Conservation (phyloP, 257 asterid genomes). For the Nyctanthes arbortristis region DNA sequence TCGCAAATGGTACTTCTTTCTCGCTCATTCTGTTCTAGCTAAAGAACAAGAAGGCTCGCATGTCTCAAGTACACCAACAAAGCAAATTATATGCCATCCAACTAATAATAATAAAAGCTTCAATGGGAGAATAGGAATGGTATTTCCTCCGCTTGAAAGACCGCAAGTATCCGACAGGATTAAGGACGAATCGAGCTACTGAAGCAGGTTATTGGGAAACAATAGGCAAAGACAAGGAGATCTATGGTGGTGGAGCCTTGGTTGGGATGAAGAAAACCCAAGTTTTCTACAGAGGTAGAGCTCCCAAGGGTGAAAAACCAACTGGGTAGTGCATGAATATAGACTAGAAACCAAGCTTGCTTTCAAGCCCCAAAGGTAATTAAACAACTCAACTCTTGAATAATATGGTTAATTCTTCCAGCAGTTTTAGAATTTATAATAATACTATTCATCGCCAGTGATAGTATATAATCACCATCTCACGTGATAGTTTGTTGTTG, state of each 20-base stretch:
- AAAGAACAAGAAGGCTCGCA: too few relatives aligned
- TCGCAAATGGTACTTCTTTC: too few relatives aligned
- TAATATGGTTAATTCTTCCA: too few relatives aligned
- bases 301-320: conserved; percentile 90
- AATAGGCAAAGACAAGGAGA: conserved; percentile 83
- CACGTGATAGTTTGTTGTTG: too few relatives aligned
- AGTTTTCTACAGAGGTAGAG: conserved; percentile 77
- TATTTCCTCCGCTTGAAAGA: conserved; percentile 71
- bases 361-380: conserved; percentile 62
- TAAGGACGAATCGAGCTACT: conserved; percentile 73
- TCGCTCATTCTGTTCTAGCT: too few relatives aligned
- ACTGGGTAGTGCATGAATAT: conserved; percentile 91
- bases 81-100: too few relatives aligned
- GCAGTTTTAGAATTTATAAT: too few relatives aligned
- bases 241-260: conserved; percentile 46
- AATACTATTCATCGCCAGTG: too few relatives aligned
- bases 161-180: conserved; percentile 76
- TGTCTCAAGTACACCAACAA: too few relatives aligned
- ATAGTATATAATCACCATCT: too few relatives aligned
- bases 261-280: too few relatives aligned
- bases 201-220: conserved; percentile 88
- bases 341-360: conserved; percentile 50
- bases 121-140: conserved; percentile 90
- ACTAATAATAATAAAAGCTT: too few relatives aligned
- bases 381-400: neutral